Evolutionary conservation across 2,329 filamentous ascomycete species (phyloP).

Genomic region (Alternaria gaisen): DNA sequence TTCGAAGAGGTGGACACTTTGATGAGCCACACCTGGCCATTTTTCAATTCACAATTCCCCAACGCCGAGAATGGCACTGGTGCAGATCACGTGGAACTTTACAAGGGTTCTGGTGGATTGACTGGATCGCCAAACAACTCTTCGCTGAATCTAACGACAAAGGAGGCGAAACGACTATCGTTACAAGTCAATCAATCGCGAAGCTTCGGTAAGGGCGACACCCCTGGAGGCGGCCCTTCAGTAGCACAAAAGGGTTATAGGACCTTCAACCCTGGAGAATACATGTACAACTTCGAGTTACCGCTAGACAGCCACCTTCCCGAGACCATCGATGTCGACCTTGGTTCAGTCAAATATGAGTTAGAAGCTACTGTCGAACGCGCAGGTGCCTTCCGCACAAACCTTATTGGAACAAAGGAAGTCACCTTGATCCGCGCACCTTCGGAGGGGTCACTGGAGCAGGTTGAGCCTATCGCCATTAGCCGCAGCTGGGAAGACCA

Average conservation of each 20-base stretch:
- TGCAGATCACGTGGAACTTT: slow-evolving; percentile 69
- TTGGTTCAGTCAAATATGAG: slow-evolving; percentile 88
- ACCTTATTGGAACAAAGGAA: slow-evolving; percentile 82
- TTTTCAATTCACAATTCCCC: slow-evolving; percentile 82
- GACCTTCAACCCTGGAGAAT: slow-evolving; percentile 80
- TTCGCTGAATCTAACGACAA: slow-evolving; percentile 54
- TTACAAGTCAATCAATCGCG: slow-evolving; percentile 82
- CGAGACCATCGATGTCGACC: slow-evolving; percentile 87
- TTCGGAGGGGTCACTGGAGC: slow-evolving; percentile 86
- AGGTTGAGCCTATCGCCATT: slow-evolving; percentile 92
- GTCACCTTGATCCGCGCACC: slow-evolving; percentile 85
- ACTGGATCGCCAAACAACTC: slow-evolving; percentile 58
- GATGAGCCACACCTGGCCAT: slow-evolving; percentile 87
- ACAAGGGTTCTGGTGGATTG: slow-evolving; percentile 54
- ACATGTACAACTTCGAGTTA: slow-evolving; percentile 81
- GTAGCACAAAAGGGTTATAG: slow-evolving; percentile 83
- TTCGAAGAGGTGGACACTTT: slow-evolving; percentile 85
- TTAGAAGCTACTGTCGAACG: slow-evolving; percentile 85
- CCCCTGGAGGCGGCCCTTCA: slow-evolving; percentile 61
- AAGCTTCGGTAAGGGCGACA: slow-evolving; percentile 84
- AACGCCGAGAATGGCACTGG: slow-evolving; percentile 68
- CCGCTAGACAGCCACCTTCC: slow-evolving; percentile 79
- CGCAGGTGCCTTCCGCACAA: slow-evolving; percentile 88
- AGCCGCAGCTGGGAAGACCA: slow-evolving; percentile 95
- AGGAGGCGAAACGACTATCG: slow-evolving; percentile 73